A percentile compares a stretch with the other conserved stretches of the same genome.
Conservation (phyloP, 305 asterid species). For the Fraxinus greggii region DNA sequence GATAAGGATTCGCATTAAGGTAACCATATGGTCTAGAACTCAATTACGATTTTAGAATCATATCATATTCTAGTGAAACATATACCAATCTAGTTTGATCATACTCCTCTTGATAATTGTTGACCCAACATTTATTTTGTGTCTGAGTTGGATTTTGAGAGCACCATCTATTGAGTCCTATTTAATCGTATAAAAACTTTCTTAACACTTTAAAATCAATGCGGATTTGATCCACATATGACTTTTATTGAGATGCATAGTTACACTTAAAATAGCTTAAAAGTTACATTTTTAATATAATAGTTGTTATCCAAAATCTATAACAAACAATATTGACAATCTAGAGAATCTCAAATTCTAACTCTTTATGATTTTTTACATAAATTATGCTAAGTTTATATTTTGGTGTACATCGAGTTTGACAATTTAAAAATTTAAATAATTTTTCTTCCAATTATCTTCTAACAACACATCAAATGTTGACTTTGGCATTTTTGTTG, state of each 20-base stretch:
- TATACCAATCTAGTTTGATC: not conserved
- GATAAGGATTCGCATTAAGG: not conserved
- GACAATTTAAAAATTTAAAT: too few species aligned
- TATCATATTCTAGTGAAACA: not conserved
- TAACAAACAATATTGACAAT: not conserved
- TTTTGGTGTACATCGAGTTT: too few species aligned
- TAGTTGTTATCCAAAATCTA: not conserved
- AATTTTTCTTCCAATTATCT: too few species aligned
- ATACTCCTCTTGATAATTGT: not conserved
- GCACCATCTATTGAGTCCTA: too few species aligned
- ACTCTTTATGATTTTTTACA: not conserved
- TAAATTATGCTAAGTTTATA: too few species aligned
- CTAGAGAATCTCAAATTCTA: not conserved
- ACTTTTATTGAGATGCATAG: too few species aligned
- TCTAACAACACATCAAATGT: too few species aligned
- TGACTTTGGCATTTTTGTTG: too few species aligned
- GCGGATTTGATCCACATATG: not conserved
- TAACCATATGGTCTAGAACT: not conserved
- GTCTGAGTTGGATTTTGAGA: not conserved
- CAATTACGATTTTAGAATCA: not conserved
- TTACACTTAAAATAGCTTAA: too few species aligned
- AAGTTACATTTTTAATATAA: too few species aligned
- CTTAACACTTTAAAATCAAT: not conserved
- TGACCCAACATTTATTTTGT: not conserved
- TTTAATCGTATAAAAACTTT: too few species aligned